Conservation (phyloP, 2,329 filamentous ascomycete species). For the Reticulascus tulasneorum region DNA sequence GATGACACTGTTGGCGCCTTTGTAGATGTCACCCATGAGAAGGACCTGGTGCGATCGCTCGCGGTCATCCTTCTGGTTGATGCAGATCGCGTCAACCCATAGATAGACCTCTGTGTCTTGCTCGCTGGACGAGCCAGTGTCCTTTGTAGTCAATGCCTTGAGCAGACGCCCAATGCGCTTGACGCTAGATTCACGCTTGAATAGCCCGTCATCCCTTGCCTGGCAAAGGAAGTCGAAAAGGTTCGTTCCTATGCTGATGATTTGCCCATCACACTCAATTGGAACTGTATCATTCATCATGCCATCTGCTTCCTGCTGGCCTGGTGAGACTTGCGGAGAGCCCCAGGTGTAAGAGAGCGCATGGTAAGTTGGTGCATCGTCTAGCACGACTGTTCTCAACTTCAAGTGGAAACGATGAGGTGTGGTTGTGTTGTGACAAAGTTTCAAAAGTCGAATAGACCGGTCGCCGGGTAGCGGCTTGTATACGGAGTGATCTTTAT, state of each 20-base stretch:
- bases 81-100: constrained; percentile 17
- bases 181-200: too few relatives aligned
- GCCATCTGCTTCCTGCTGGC: background rate
- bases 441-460: too few relatives aligned
- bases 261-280: constrained; percentile 1
- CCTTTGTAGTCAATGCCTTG: too few relatives aligned
- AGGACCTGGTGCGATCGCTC: constrained; percentile 13
- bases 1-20: constrained; percentile 4
- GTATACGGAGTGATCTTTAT: too few relatives aligned
- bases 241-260: background rate
- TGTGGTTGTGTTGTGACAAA: too few relatives aligned
- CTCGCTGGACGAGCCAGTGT: too few relatives aligned
- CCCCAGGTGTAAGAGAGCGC: constrained; percentile 1
- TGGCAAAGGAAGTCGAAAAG: constrained; percentile 4
- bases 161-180: too few relatives aligned
- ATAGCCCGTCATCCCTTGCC: background rate
- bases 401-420: too few relatives aligned
- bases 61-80: constrained; percentile 11
- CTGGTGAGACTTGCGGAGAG: background rate
- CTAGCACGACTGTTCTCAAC: too few relatives aligned
- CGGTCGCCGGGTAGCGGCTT: too few relatives aligned
- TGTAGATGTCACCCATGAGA: constrained; percentile 15
- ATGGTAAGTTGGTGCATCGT: background rate
- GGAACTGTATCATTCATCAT: background rate
- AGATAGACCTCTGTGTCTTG: too few relatives aligned